phyloP scores from a whole-genome alignment of 2,329 filamentous ascomycete species.

The Aspergillus intermedius region DNA sequence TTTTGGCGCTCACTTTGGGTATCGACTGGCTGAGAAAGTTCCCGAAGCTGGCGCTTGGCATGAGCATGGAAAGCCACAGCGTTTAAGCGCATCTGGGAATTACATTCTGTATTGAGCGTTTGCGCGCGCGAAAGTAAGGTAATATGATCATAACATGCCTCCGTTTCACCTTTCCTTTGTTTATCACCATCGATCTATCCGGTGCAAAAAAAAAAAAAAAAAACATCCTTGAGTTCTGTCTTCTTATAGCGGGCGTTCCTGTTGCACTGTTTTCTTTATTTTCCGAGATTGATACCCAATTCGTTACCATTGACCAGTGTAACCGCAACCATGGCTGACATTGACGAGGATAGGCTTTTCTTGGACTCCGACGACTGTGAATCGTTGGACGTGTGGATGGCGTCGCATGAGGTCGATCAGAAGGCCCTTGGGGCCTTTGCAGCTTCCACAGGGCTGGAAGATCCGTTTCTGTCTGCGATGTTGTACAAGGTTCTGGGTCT shows the following conservation, averaged over 20 bases:
- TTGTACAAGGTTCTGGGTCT: conserved; percentile 88
- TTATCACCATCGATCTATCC: not conserved
- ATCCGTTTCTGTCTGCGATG: conserved; percentile 66
- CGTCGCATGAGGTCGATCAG: conserved; percentile 93
- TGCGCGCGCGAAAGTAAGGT: conserved; percentile 24
- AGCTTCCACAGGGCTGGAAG: conserved; percentile 68
- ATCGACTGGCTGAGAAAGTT: not conserved
- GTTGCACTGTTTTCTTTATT: not conserved
- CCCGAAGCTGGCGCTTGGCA: conserved; percentile 14
- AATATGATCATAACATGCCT: conserved; percentile 10
- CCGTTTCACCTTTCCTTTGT: not conserved
- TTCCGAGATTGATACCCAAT: not conserved
- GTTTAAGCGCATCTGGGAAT: conserved; percentile 15
- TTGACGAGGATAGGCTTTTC: conserved; percentile 6
- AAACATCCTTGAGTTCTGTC: not conserved
- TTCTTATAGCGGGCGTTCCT: not conserved
- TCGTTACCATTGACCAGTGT: conserved; percentile 6
- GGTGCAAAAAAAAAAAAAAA: not conserved
- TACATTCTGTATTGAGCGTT: conserved; percentile 9
- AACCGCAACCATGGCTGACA: conserved; percentile 21
- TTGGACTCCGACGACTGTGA: conserved; percentile 26
- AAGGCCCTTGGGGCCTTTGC: conserved; percentile 92
- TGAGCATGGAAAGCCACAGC: conserved; percentile 23
- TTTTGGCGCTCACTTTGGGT: not conserved
- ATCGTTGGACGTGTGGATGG: conserved; percentile 58